A percentile compares a stretch with the other conserved stretches of the same genome.
These are phyloP conservation scores for Tolypocladium cylindrosporum DNA, from an alignment of 2,329 filamentous ascomycete genomes.

Conservation along the genomic window DNA sequence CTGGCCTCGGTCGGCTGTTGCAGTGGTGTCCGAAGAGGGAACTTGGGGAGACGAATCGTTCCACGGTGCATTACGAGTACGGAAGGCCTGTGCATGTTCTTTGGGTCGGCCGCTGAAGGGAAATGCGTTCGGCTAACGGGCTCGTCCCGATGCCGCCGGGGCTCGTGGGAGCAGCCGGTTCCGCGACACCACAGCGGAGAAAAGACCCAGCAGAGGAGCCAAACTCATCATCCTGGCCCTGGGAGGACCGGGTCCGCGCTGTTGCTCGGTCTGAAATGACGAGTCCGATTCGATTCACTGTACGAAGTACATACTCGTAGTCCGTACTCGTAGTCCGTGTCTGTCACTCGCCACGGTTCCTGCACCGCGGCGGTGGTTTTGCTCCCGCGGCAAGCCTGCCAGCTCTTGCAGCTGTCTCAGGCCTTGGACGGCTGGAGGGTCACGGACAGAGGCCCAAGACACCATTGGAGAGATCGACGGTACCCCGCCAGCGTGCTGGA, in stretches of 20 bases:
- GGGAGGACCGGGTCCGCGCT: background rate
- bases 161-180: conserved; percentile 8
- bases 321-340: too few species aligned
- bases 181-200: conserved; percentile 3
- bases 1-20: background rate
- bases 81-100: background rate
- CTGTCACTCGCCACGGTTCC: background rate
- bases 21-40: background rate
- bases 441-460: background rate
- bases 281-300: background rate
- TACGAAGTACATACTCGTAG: too few species aligned
- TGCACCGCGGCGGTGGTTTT: background rate
- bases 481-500: background rate
- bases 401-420: background rate
- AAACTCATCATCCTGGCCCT: background rate
- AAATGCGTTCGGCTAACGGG: conserved; percentile 3
- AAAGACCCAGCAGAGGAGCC: background rate
- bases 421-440: background rate
- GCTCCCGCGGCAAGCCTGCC: background rate
- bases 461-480: background rate
- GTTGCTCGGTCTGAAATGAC: background rate
- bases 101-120: background rate
- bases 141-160: conserved; percentile 7
- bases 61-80: background rate
- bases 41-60: background rate